phyloP scores from a whole-genome alignment of 768 basidiomycete species.

The Amyloporia xantha region DNA sequence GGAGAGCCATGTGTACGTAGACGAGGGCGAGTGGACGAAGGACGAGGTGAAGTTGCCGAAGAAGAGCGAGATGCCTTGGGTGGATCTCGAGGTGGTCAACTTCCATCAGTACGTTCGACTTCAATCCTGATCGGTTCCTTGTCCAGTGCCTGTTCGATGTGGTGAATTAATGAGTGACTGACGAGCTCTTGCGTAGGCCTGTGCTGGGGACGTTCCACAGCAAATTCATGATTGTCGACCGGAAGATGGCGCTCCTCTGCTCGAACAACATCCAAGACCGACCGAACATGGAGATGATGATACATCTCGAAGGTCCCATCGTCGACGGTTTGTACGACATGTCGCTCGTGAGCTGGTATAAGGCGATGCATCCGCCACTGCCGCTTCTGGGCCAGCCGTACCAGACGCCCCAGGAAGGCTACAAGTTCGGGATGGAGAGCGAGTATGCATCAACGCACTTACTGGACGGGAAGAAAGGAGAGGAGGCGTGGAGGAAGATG shows the following conservation, averaged over 20 bases:
- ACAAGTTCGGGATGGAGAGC: conserved; percentile 34
- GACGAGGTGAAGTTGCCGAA: conserved; percentile 44
- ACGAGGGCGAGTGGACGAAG: conserved; percentile 36
- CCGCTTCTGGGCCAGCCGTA: conserved; percentile 33
- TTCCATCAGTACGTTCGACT: conserved; percentile 33
- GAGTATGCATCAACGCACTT: conserved; percentile 13
- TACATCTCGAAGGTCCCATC: conserved; percentile 63
- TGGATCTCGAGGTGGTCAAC: conserved; percentile 56
- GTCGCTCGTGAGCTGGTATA: conserved; percentile 56
- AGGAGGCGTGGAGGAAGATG: conserved; percentile 1
- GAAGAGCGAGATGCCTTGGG: conserved; percentile 49
- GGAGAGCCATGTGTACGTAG: conserved; percentile 42
- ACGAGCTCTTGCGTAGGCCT: conserved; percentile 31
- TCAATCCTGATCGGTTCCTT: background rate
- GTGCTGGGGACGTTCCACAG: conserved; percentile 65
- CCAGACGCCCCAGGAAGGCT: conserved; percentile 27
- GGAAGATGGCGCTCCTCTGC: conserved; percentile 58
- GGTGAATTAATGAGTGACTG: background rate
- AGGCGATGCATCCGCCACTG: conserved; percentile 38
- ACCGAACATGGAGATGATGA: conserved; percentile 53
- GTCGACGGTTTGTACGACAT: conserved; percentile 67
- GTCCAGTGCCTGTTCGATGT: too few species aligned
- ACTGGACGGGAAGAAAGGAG: conserved; percentile 9
- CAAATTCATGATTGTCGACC: conserved; percentile 64
- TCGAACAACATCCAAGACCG: conserved; percentile 65